Evolutionary conservation across 192 early-diverging fungal genomes (phyloP).

Genomic region (Rhizophagus prolifer): DNA sequence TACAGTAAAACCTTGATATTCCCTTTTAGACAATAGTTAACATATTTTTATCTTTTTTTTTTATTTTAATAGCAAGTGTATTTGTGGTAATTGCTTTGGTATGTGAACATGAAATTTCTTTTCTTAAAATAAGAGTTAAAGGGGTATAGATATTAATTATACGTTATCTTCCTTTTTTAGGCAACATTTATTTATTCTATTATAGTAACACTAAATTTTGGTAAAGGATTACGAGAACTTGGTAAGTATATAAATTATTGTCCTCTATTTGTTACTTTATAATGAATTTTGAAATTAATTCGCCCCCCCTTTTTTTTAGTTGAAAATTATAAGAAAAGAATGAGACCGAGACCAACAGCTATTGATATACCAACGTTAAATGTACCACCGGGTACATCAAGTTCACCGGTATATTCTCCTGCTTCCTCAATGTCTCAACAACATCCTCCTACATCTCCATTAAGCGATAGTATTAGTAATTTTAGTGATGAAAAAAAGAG

Average conservation of each 20-base stretch:
- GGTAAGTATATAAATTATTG: neutral
- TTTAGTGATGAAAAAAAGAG: neutral
- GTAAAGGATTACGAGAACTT: neutral
- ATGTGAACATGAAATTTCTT: neutral
- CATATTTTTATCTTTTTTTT: too few species aligned
- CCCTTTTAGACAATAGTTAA: too few species aligned
- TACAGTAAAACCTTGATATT: too few species aligned
- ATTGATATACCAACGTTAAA: neutral
- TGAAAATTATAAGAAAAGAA: neutral
- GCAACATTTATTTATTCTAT: neutral
- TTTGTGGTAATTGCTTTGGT: neutral
- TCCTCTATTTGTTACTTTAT: neutral
- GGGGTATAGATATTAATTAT: neutral
- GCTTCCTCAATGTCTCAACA: neutral
- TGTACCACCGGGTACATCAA: neutral
- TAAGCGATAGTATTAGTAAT: neutral
- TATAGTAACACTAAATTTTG: neutral
- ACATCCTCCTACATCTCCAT: neutral
- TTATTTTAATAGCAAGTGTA: neutral
- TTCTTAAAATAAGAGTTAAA: neutral
- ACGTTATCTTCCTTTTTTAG: neutral
- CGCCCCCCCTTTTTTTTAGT: neutral
- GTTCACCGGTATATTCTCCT: neutral
- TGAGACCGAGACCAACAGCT: neutral
- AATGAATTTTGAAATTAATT: neutral